Conservation (phyloP, 163 green algal genomes). For the Chlamydomonas reinhardtii region DNA sequence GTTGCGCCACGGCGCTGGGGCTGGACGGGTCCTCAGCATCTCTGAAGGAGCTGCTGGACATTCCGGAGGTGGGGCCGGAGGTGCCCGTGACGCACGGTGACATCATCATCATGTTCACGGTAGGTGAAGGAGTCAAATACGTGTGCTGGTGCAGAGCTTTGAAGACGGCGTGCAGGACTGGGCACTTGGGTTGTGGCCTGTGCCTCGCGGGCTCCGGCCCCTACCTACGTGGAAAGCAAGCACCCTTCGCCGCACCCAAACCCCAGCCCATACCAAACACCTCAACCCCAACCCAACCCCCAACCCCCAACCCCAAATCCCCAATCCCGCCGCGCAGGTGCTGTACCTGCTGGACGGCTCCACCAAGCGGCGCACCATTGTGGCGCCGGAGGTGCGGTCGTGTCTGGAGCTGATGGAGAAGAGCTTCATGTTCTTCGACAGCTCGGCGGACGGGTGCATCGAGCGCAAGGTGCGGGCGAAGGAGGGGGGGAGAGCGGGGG, state of each 20-base stretch:
- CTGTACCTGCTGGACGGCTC: conserved; percentile 28
- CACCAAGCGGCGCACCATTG: not conserved
- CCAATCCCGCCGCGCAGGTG: not conserved
- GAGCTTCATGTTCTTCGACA: conserved; percentile 52
- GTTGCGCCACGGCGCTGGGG: not conserved
- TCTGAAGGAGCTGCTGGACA: conserved; percentile 1
- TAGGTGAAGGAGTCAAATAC: not conserved
- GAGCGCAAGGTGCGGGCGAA: conserved; percentile 10
- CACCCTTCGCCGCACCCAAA: too few species aligned
- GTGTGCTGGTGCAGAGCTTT: not conserved
- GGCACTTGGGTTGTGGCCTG: too few species aligned
- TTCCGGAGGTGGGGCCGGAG: not conserved
- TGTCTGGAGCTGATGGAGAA: conserved; percentile 46
- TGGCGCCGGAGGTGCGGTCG: not conserved
- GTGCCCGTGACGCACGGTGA: conserved; percentile 16
- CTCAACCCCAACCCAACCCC: not conserved
- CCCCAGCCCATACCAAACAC: not conserved
- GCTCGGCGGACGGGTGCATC: conserved; percentile 33
- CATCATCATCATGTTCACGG: conserved; percentile 37
- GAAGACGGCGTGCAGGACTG: not conserved
- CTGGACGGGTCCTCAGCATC: not conserved
- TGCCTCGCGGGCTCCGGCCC: too few species aligned
- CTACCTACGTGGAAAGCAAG: too few species aligned
- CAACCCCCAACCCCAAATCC: not conserved
- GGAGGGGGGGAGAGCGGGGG: too few species aligned